Evolutionary conservation across 352 stramenopile species (phyloP), one percentile per base, ranked within the genome.

Genomic region (Achlya hypogyna): DNA sequence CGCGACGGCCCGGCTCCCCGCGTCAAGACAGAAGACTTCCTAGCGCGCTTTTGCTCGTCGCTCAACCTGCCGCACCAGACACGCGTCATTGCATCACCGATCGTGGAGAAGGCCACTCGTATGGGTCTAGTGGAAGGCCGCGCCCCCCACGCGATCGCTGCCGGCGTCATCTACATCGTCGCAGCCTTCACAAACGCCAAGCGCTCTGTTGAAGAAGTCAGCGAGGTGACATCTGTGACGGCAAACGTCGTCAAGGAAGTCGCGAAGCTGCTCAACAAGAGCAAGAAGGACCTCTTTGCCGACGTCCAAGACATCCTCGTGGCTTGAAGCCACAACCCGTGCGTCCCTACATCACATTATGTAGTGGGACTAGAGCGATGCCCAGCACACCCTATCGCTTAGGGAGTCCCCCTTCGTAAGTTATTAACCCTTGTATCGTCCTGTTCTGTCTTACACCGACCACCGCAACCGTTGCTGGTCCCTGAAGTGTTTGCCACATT

Each of bases 251-350:
- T 92, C 74, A 92, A 92, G 70, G 72, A 79, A 51, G 84, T 92
- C 53, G 90, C 81, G 80, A 92, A 92, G 78, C 81, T 90, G 68
- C 73, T 92, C 20, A 89, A 90, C 75, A 89, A 92, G 78, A 92
- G 82, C 51, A 82, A 82, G 42, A 69, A 89, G 27, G 73, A 85
- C 63, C 72, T 91, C 4, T 91, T 91, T 69, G 83, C 38, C 38
- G 38, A 45, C 38, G 38, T 45, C 38, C 38, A 45, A 45, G 38
- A 45, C 38, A 45, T 45, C 38, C 14, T 45, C 12, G 38, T 45
- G 38, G 38, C 38, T 10, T 45, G 38, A 45, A 18, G 6, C 38
- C 38, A 9, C 38, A 3, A 14, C 6, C 14, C 38, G 38, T 45
- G 38, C 38, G 38, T n/a, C n/a, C 38, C 38, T 45, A 45, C 38